Evolutionary conservation across 78 protist genomes (phyloP).

Genomic region (Carpediemonas membranifera): DNA sequence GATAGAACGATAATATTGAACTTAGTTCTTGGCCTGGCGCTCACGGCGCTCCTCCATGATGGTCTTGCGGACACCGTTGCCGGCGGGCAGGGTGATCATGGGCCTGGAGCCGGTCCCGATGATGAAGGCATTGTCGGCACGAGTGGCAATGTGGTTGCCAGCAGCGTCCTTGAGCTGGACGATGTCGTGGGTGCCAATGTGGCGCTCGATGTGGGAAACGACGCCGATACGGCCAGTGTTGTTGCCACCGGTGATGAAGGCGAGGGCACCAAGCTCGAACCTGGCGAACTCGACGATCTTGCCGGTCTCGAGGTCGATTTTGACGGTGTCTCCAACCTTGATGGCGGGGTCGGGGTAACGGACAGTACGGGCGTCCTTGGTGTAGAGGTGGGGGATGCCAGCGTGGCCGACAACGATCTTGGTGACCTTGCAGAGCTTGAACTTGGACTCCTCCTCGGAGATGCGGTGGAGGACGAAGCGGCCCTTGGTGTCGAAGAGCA

Average conservation of each 20-base stretch:
- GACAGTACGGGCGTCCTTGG: slow-evolving; percentile 97
- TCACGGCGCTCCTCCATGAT: slow-evolving; percentile 63
- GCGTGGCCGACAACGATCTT: slow-evolving; percentile 43
- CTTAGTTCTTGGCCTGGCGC: too few relatives aligned
- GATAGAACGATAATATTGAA: too few relatives aligned
- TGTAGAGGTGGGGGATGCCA: slow-evolving; percentile 78
- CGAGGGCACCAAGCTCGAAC: slow-evolving; percentile 60
- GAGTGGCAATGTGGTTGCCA: slow-evolving; percentile 87
- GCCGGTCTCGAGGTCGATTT: slow-evolving; percentile 64
- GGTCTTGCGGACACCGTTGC: slow-evolving; percentile 73
- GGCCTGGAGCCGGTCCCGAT: slow-evolving; percentile 78
- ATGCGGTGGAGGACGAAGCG: slow-evolving; percentile 86
- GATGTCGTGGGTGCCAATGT: slow-evolving; percentile 90
- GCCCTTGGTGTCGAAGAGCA: slow-evolving; percentile 94
- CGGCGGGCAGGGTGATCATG: slow-evolving; percentile 79
- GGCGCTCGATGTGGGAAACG: slow-evolving; percentile 66
- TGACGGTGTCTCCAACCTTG: slow-evolving; percentile 76
- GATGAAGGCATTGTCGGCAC: slow-evolving; percentile 84
- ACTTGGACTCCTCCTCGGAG: slow-evolving; percentile 58
- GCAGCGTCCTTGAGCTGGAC: slow-evolving; percentile 70
- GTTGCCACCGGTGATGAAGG: slow-evolving; percentile 92
- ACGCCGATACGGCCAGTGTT: too few relatives aligned
- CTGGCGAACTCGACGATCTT: slow-evolving; percentile 47
- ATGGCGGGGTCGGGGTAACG: slow-evolving; percentile 91
- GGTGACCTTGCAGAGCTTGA: slow-evolving; percentile 74